Evolutionary conservation across 1,284 basidiomycete species (phyloP).

Genomic region (Leccinum pachyderme): DNA sequence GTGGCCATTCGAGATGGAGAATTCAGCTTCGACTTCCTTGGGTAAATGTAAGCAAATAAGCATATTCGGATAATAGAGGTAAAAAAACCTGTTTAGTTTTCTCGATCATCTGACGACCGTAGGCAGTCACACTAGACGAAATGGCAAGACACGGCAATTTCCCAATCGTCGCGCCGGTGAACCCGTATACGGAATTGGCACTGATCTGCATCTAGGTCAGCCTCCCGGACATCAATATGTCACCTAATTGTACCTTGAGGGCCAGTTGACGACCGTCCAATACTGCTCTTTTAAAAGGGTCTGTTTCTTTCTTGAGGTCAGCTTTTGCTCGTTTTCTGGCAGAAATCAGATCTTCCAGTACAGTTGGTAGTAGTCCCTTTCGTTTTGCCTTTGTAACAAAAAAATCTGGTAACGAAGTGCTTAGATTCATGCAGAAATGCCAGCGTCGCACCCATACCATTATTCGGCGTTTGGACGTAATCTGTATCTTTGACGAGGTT

Average conservation of each 20-base stretch:
- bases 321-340: conserved; percentile 92
- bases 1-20: conserved; percentile 83
- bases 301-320: conserved; percentile 92
- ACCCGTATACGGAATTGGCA: conserved; percentile 97
- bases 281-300: conserved; percentile 93
- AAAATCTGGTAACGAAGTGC: conserved; percentile 57
- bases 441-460: conserved; percentile 51
- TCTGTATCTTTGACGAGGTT: conserved; percentile 81
- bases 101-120: conserved; percentile 97
- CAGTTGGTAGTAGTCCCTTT: conserved; percentile 87
- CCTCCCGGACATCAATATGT: background rate
- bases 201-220: conserved; percentile 62
- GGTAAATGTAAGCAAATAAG: background rate
- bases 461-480: conserved; percentile 89
- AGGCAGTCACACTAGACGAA: conserved; percentile 90
- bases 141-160: conserved; percentile 93
- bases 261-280: conserved; percentile 93
- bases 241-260: conserved; percentile 63
- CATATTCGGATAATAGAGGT: background rate
- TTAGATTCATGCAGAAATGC: background rate
- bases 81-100: conserved; percentile 79
- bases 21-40: conserved; percentile 87
- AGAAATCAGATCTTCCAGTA: conserved; percentile 88
- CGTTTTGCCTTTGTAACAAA: conserved; percentile 74
- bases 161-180: conserved; percentile 93